Percentiles rank a stretch among this genome's conserved stretches.
These are phyloP conservation scores for Pterocarpus santalinus DNA, from an alignment of 306 rosid genomes.

Conservation along the genomic window DNA sequence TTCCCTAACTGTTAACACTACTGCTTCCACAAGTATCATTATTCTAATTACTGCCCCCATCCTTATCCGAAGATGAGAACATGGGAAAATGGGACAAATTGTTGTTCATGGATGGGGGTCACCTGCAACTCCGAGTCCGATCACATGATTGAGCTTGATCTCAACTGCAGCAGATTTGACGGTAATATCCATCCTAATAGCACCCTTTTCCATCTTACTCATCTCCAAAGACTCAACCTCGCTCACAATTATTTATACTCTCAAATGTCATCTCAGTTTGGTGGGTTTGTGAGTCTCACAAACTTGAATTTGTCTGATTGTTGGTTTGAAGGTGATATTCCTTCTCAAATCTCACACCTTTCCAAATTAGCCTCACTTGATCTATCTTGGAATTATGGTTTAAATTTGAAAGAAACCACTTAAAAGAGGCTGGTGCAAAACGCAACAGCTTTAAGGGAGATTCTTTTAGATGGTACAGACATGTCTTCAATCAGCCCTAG, in stretches of 20 bases:
- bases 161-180: not conserved
- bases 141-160: not conserved
- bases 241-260: not conserved
- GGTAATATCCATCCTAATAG: not conserved
- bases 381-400: not conserved
- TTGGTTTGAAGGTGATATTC: slow-evolving; percentile 6
- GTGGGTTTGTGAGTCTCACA: not conserved
- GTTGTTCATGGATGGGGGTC: slow-evolving; percentile 28
- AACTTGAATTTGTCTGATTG: not conserved
- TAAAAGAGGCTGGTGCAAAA: not conserved
- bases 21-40: fast-evolving
- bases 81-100: slow-evolving; percentile 17
- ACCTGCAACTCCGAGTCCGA: not conserved
- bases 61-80: not conserved
- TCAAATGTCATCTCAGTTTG: not conserved
- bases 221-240: slow-evolving; percentile 1
- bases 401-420: not conserved
- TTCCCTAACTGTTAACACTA: not conserved
- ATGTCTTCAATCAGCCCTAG: not conserved
- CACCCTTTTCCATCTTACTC: not conserved
- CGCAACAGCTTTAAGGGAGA: slow-evolving; percentile 1
- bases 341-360: slow-evolving; percentile 12
- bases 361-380: slow-evolving; percentile 18
- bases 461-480: not conserved
- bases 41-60: fast-evolving